Percentiles rank a stretch among this genome's conserved stretches.
phyloP scores from a whole-genome alignment of 192 early-diverging fungal genomes.

The Coemansia sp. region DNA sequence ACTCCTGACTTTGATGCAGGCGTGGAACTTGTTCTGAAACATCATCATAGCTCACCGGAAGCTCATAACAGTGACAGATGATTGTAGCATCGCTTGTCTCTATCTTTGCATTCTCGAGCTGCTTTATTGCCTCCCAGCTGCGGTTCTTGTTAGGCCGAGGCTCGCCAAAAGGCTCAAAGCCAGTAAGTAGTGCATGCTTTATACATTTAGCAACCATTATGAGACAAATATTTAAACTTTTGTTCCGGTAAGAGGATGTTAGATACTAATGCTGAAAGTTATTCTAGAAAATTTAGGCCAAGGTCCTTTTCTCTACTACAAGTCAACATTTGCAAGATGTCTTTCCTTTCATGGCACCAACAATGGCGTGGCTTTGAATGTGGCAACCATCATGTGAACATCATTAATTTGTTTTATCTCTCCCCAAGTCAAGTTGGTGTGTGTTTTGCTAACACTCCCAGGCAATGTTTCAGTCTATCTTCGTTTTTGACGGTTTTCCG shows the following conservation, averaged over 20 bases:
- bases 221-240: background rate
- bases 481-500: too few species aligned
- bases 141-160: slow-evolving; percentile 41
- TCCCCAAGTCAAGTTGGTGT: too few species aligned
- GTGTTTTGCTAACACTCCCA: too few species aligned
- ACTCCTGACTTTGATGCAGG: slow-evolving; percentile 38
- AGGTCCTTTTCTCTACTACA: too few species aligned
- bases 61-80: slow-evolving; percentile 40
- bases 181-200: slow-evolving; percentile 43
- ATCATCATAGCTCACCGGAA: slow-evolving; percentile 62
- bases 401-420: too few species aligned
- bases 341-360: too few species aligned
- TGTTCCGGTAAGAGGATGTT: background rate
- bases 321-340: too few species aligned
- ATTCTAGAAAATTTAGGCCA: too few species aligned
- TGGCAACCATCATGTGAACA: too few species aligned
- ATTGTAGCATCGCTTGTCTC: slow-evolving; percentile 8
- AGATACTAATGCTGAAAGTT: background rate
- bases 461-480: too few species aligned
- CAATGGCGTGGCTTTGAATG: too few species aligned
- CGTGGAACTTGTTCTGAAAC: slow-evolving; percentile 46
- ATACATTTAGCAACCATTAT: slow-evolving; percentile 12
- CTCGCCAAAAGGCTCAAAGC: slow-evolving; percentile 56
- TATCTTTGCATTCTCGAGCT: slow-evolving; percentile 20
- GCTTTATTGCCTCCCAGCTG: slow-evolving; percentile 53